Percentiles rank a stretch among this genome's conserved stretches.
phyloP scores from a whole-genome alignment of 176 grass and related monocot species.

The Phoenix roebelenii region DNA sequence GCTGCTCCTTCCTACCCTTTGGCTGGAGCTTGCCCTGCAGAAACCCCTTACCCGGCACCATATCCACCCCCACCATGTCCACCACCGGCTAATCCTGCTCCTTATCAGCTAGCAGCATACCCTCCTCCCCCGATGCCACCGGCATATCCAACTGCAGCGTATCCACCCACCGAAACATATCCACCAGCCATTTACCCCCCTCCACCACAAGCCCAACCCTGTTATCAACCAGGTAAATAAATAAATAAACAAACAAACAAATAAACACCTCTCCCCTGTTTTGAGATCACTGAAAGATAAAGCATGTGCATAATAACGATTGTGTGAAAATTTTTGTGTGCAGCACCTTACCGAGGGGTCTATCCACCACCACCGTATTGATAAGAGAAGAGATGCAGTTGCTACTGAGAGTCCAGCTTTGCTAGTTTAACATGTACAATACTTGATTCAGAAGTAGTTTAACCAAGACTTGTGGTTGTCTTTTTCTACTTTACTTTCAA shows the following conservation, averaged over 20 bases:
- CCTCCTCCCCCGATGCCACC: background rate
- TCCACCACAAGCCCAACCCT: background rate
- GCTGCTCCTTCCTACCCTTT: background rate
- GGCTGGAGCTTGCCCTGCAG: background rate
- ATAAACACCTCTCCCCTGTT: background rate
- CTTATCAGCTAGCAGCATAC: background rate
- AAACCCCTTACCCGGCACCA: background rate
- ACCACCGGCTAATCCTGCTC: too few relatives aligned
- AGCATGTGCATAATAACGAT: background rate
- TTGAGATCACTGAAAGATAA: background rate
- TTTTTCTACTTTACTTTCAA: too few relatives aligned
- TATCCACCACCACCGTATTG: conserved; percentile 10
- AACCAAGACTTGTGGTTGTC: too few relatives aligned
- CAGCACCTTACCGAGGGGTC: conserved; percentile 2
- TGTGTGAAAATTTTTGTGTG: background rate
- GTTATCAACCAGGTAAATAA: conserved; percentile 5
- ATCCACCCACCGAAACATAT: background rate
- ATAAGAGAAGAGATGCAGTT: background rate
- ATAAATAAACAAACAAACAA: too few relatives aligned
- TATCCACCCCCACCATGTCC: background rate
- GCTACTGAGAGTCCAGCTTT: too few relatives aligned
- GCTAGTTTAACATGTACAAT: too few relatives aligned
- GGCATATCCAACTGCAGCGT: background rate
- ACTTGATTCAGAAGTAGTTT: too few relatives aligned
- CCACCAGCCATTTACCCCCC: background rate